Base-by-base conservation (phyloP, 352 stramenopile genomes). In the Phytophthora podocarpi region DNA sequence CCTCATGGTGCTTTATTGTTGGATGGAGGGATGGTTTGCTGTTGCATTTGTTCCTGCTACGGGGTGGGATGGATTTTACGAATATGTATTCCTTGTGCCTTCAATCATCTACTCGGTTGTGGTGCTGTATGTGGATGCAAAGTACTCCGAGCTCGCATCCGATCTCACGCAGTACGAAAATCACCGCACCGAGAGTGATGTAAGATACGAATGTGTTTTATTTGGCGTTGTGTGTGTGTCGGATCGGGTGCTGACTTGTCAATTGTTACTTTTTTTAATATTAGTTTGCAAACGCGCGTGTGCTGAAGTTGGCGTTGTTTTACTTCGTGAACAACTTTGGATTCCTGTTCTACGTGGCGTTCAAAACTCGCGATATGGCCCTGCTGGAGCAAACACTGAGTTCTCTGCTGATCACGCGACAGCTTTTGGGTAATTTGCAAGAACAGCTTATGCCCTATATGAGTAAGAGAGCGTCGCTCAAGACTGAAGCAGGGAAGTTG, bases 241-340 rank as follows among this genome's bases (percentile, higher is more conserved):
- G 2, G 13, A 34, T 21, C 13, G 5, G 27, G 15, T 43, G 51
- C 20, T 78, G 23, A 56, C 32, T 31, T 42, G 37, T 1, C 15
- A 23, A 24, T 16, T 18, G 4, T 54, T 67, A 10, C 20, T 4
- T 45, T 27, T 18, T 52, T 64, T 37, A 58, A 0, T 4, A 23
- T 34, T 57, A 93, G 82, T 97, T 97, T 75, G 76, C 86, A 8
- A 97, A 97, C 31, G 85, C 88, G 0, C 89, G 99, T 30, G 98
- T 99, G 59, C 87, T 98, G 46, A 99, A 99, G 82, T 85, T 98
- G 5, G 98, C 98, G 58, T 88, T 97, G 35, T 99, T 99, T 69
- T 95, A 98, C 64, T 99, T 99, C 59, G 90, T 98, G 18, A 98
- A 98, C 80, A 98, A 98, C 80, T 98, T 98, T 65, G 90, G 91